Conservation (phyloP, 768 basidiomycete genomes). For the Russula olivacea region DNA sequence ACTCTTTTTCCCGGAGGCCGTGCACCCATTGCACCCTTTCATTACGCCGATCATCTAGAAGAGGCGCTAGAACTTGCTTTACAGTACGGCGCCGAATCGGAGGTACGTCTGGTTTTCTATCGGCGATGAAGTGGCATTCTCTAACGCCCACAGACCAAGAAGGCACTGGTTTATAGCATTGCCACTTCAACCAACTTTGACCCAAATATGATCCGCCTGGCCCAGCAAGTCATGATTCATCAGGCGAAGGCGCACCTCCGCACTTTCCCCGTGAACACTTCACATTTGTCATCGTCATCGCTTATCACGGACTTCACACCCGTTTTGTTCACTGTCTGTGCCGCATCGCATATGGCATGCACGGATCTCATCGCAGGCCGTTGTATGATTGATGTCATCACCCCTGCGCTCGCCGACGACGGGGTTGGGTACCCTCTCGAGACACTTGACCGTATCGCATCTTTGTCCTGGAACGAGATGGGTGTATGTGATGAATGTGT, state of each 20-base stretch:
- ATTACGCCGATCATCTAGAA: slow-evolving; percentile 34
- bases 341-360: slow-evolving; percentile 68
- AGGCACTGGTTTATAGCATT: slow-evolving; percentile 58
- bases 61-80: slow-evolving; percentile 51
- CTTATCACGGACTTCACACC: slow-evolving; percentile 68
- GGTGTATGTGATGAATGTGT: slow-evolving; percentile 59
- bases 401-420: slow-evolving; percentile 53
- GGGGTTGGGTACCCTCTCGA: slow-evolving; percentile 70
- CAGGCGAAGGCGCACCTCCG: slow-evolving; percentile 23
- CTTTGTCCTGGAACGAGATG: slow-evolving; percentile 49
- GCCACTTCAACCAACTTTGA: slow-evolving; percentile 56
- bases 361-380: slow-evolving; percentile 64
- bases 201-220: slow-evolving; percentile 26
- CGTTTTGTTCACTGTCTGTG: slow-evolving; percentile 61
- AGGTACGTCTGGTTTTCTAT: slow-evolving; percentile 34
- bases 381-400: slow-evolving; percentile 69
- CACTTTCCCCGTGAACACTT: slow-evolving; percentile 28
- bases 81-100: slow-evolving; percentile 43
- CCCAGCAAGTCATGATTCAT: slow-evolving; percentile 15
- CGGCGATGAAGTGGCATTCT: background rate
- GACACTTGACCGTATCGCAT: slow-evolving; percentile 53
- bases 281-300: slow-evolving; percentile 28
- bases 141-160: slow-evolving; percentile 44
- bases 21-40: slow-evolving; percentile 36
- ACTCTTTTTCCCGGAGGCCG: slow-evolving; percentile 48